These are phyloP conservation scores for Trichoderma parareesei DNA, from an alignment of 495 filamentous ascomycete genomes.

Conservation along the genomic window DNA sequence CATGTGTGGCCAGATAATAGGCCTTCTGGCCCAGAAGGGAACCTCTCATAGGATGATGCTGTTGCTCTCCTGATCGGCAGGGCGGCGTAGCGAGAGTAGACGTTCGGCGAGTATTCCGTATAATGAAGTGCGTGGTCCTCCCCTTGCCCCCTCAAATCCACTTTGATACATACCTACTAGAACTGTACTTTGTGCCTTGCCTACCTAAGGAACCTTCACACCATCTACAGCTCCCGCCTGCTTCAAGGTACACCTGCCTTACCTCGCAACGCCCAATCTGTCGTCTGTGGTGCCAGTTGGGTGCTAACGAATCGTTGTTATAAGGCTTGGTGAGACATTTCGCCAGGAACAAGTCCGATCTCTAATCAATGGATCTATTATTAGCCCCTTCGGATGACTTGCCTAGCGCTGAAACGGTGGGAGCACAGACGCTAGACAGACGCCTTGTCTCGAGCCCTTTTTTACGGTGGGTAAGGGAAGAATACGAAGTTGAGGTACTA, in stretches of 20 bases:
- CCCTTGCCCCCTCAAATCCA: neutral
- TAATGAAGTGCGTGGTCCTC: neutral
- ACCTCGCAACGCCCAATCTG: neutral
- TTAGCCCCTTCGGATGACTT: slow-evolving; percentile 5
- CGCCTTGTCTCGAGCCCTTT: neutral
- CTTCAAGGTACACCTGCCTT: neutral
- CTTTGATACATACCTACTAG: neutral
- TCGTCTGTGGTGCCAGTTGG: neutral
- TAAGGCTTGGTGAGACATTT: slow-evolving; percentile 10
- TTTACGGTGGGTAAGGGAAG: neutral
- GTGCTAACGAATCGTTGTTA: neutral
- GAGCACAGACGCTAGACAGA: neutral
- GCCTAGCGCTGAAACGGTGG: slow-evolving; percentile 9
- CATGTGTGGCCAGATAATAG: neutral
- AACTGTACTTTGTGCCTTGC: neutral
- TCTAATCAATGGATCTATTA: neutral
- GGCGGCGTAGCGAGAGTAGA: neutral
- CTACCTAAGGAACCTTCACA: no score
- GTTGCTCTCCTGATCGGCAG: no score
- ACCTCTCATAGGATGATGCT: no score
- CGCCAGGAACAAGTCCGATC: slow-evolving; percentile 2
- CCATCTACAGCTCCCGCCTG: neutral
- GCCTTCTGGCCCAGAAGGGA: neutral
- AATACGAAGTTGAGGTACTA: neutral
- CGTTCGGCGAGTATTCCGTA: neutral